phyloP scores from a whole-genome alignment of 2,329 filamentous ascomycete species.

The Calonectria fujianensis region DNA sequence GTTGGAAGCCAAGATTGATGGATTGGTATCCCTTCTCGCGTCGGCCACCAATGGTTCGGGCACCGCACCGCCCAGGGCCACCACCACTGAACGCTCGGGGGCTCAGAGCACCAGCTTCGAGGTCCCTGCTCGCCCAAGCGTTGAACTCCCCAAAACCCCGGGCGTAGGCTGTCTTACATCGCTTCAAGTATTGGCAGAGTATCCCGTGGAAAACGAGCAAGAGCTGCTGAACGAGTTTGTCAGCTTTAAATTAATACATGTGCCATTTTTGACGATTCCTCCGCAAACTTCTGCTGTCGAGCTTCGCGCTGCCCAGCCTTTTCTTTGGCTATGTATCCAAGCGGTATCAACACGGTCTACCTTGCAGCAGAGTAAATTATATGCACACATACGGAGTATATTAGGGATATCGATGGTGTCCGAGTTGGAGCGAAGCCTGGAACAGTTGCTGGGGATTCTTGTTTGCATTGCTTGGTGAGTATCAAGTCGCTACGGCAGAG shows the following conservation, averaged over 20 bases:
- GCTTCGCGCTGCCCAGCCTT: slow-evolving; percentile 1
- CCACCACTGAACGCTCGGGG: neutral
- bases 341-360: slow-evolving; percentile 18
- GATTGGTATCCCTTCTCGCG: slow-evolving; percentile 11
- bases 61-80: neutral
- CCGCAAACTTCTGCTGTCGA: neutral
- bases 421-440: slow-evolving; percentile 16
- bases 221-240: slow-evolving; percentile 3
- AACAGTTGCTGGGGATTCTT: slow-evolving; percentile 8
- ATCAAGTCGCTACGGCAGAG: neutral
- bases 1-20: slow-evolving; percentile 25
- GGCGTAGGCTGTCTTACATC: neutral
- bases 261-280: slow-evolving; percentile 1
- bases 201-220: neutral
- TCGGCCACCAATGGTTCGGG: neutral
- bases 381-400: slow-evolving; percentile 16
- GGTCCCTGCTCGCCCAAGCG: neutral
- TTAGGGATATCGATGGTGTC: slow-evolving; percentile 5
- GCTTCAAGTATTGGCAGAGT: neutral
- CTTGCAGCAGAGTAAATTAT: neutral
- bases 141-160: neutral
- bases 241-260: neutral
- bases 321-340: slow-evolving; percentile 25
- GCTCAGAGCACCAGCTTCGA: neutral
- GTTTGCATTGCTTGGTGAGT: slow-evolving; percentile 29